Percentiles rank a stretch among this genome's conserved stretches.
phyloP scores from a whole-genome alignment of 495 filamentous ascomycete species.

The Alectoria sarmentosa region DNA sequence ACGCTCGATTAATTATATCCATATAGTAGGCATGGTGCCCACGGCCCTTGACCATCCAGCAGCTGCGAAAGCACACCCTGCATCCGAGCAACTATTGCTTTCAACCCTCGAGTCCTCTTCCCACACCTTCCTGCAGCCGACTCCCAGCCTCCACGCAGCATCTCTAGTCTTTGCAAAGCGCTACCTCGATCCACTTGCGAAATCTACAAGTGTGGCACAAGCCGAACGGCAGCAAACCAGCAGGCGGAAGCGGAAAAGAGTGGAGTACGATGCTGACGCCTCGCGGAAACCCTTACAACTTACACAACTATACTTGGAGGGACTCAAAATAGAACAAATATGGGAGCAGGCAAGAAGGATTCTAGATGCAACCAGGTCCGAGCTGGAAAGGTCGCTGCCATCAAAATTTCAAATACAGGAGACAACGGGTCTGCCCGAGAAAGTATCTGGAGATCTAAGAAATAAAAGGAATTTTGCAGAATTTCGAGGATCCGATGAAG shows the following conservation, averaged over 20 bases:
- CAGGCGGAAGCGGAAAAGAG: slow-evolving; percentile 61
- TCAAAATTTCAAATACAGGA: slow-evolving; percentile 5
- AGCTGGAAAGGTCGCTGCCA: slow-evolving; percentile 40
- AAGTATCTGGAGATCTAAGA: not conserved
- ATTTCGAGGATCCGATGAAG: slow-evolving; percentile 36
- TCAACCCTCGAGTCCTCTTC: slow-evolving; percentile 41
- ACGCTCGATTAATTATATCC: not conserved
- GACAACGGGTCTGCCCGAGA: not conserved
- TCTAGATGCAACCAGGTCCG: slow-evolving; percentile 48
- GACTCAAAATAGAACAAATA: slow-evolving; percentile 81
- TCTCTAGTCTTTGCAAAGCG: slow-evolving; percentile 65
- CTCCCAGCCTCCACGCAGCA: slow-evolving; percentile 51
- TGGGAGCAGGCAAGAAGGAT: slow-evolving; percentile 91
- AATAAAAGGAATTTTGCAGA: slow-evolving; percentile 27
- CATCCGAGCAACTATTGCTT: slow-evolving; percentile 30
- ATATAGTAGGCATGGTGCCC: not conserved
- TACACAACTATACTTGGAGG: slow-evolving; percentile 71
- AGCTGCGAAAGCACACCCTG: slow-evolving; percentile 15
- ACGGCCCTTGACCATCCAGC: slow-evolving; percentile 5
- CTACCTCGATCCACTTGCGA: slow-evolving; percentile 68
- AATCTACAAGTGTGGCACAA: slow-evolving; percentile 59
- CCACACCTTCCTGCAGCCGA: slow-evolving; percentile 65
- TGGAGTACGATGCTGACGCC: slow-evolving; percentile 31
- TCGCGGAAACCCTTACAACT: slow-evolving; percentile 32
- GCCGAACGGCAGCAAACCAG: slow-evolving; percentile 46